A percentile compares a stretch with the other conserved stretches of the same genome.
These are phyloP conservation scores for Eucalyptus rudis DNA, from an alignment of 345 rosid species.

Conservation along the genomic window DNA sequence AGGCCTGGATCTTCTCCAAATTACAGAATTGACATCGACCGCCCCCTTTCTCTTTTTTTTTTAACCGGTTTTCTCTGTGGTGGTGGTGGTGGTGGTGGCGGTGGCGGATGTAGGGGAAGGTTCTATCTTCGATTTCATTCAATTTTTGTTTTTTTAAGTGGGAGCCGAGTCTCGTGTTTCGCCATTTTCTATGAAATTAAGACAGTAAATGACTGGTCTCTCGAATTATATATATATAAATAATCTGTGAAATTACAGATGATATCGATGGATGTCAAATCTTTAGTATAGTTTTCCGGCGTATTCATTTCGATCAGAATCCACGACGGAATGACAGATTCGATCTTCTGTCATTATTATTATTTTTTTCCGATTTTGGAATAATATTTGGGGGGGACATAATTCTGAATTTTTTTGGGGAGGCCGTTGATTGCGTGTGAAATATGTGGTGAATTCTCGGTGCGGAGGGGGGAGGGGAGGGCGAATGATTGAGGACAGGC, in stretches of 20 bases:
- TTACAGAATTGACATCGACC: not conserved
- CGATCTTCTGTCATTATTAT: not conserved
- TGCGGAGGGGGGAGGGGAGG: not conserved
- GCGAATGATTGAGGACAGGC: constrained; percentile 1
- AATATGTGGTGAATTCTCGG: not conserved
- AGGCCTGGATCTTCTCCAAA: not conserved
- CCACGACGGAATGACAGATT: not conserved
- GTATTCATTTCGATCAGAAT: not conserved
- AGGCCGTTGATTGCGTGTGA: not conserved
- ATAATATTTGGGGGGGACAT: not conserved
- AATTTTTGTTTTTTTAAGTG: no score
- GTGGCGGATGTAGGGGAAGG: not conserved
- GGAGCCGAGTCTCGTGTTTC: not conserved
- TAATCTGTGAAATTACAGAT: not conserved
- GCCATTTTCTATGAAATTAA: not conserved
- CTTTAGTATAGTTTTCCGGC: not conserved
- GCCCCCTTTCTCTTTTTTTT: not conserved
- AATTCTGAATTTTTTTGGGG: not conserved
- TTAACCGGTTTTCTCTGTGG: not conserved
- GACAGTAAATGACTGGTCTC: not conserved
- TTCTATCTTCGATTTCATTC: not conserved
- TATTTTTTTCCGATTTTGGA: not conserved
- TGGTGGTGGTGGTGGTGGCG: not conserved
- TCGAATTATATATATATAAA: not conserved
- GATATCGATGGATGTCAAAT: not conserved